A percentile compares a stretch with the other conserved stretches of the same genome.
Evolutionary conservation across 106 monocot species (phyloP).

Genomic region (Dendrobium chrysotoxum): DNA sequence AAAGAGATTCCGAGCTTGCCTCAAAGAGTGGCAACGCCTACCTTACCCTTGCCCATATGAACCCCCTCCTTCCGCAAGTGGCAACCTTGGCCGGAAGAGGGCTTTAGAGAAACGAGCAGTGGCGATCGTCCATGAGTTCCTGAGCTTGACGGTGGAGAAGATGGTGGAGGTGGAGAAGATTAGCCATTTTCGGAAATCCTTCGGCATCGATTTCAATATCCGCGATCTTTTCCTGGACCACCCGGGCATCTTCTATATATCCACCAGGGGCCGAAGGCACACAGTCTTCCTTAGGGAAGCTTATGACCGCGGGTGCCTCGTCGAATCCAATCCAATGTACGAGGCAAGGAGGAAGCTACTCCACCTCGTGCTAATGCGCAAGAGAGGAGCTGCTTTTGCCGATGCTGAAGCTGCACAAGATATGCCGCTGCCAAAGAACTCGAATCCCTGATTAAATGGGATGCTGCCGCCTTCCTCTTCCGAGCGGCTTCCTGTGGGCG

Average conservation of each 20-base stretch:
- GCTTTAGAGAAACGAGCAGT: constrained; percentile 77
- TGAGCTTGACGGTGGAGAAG: constrained; percentile 93
- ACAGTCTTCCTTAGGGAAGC: constrained; percentile 89
- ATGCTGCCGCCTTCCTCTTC: too few species aligned
- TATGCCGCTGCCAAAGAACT: not conserved
- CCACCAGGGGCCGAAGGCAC: constrained; percentile 69
- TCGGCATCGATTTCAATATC: constrained; percentile 72
- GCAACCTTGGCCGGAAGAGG: constrained; percentile 11
- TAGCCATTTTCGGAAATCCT: constrained; percentile 86
- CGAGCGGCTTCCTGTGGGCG: too few species aligned
- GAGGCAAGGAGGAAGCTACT: constrained; percentile 64
- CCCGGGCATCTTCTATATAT: constrained; percentile 92
- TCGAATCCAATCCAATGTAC: constrained; percentile 68
- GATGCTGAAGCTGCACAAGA: not conserved
- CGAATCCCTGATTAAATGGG: too few species aligned
- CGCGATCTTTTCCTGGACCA: constrained; percentile 87
- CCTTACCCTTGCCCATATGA: constrained; percentile 70
- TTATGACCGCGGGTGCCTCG: constrained; percentile 54
- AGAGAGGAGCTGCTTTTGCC: constrained; percentile 20
- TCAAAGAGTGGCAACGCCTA: constrained; percentile 83
- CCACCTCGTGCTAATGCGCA: constrained; percentile 52
- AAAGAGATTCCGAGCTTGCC: constrained; percentile 44
- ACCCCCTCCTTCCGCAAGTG: not conserved
- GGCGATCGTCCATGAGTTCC: constrained; percentile 78
- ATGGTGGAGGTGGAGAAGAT: constrained; percentile 94